Percentiles rank a stretch among this genome's conserved stretches.
Evolutionary conservation across 768 basidiomycete species (phyloP).

Genomic region (Psilocybe cubensis): DNA sequence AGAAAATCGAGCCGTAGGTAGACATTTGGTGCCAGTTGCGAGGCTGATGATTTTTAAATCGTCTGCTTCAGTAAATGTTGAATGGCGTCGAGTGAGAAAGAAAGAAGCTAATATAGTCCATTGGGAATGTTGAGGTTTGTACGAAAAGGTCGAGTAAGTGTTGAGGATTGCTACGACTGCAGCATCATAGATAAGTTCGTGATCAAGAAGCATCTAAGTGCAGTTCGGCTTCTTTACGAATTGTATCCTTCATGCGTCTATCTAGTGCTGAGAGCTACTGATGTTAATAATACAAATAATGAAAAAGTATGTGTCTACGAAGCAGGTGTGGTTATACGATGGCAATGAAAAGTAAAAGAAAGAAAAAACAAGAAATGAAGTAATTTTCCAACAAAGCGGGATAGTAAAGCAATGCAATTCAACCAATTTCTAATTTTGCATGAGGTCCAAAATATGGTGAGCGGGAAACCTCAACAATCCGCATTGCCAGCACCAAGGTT

Average conservation of each 20-base stretch:
- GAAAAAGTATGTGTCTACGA: background rate
- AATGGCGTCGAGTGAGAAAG: constrained; percentile 29
- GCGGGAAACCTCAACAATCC: constrained; percentile 2
- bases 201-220: constrained; percentile 13
- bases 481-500: constrained; percentile 40
- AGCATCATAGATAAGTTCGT: constrained; percentile 17
- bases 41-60: constrained; percentile 64
- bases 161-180: constrained; percentile 37
- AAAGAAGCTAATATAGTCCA: constrained; percentile 72
- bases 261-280: too few relatives aligned
- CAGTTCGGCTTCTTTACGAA: background rate
- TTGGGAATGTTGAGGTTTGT: constrained; percentile 55
- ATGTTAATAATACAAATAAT: background rate
- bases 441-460: too few relatives aligned
- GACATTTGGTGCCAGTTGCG: constrained; percentile 85
- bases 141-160: constrained; percentile 48
- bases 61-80: constrained; percentile 4
- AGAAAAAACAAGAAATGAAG: background rate
- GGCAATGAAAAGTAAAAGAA: background rate
- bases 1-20: constrained; percentile 67
- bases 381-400: background rate
- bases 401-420: too few relatives aligned
- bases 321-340: background rate
- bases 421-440: background rate
- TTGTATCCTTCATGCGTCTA: too few relatives aligned